Evolutionary conservation across 1,284 basidiomycete genomes (phyloP), one percentile per base, ranked within the genome.

Genomic region (Mycena sp.): DNA sequence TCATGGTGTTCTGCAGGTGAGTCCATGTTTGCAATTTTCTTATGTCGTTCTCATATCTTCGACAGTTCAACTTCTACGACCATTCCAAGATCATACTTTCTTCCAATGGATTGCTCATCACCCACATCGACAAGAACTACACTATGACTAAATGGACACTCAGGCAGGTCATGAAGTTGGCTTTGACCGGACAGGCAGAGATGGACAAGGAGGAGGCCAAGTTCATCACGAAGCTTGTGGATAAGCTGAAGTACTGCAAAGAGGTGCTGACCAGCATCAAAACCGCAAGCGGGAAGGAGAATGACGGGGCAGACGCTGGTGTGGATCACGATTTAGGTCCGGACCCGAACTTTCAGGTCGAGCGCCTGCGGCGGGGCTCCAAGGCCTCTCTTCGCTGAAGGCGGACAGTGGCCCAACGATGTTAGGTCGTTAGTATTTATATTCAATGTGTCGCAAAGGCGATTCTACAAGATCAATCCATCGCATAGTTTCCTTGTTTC

Each of bases 1-100:
- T 76, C 95, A 98, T 74, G 95, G 96, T 70, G 89, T 94, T 46
- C 79, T 99, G 6, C 96, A 98, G 87, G 94, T 93, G 63, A 55
- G 84, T 61, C 43, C 11, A 60, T 54, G n/a, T n/a, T n/a, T n/a
- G n/a, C n/a, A n/a, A n/a, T 48, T 45, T 26, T 57, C 28, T 19
- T 64, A 11, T 43, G 38, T 7, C 30, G 53, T 23, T 64, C 46
- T 45, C 45, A 21, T 69, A 29, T 58, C 32, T 45, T 51, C 35
- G 28, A 10, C 74, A 98, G 94, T 97, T 99, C 86, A 99, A 99
- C 83, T 99, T 98, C 77, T 95, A 94, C 78, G 97, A 99, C 79
- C 97, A 99, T 81, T 93, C 93, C 40, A 99, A 99, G 77, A 80
- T 99, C 61, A 90, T 99, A 64, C 82, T 99, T 56, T 95, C 94